Base-by-base conservation (phyloP, 2,329 filamentous ascomycete genomes). In the Iodosphaeria phyllophila region DNA sequence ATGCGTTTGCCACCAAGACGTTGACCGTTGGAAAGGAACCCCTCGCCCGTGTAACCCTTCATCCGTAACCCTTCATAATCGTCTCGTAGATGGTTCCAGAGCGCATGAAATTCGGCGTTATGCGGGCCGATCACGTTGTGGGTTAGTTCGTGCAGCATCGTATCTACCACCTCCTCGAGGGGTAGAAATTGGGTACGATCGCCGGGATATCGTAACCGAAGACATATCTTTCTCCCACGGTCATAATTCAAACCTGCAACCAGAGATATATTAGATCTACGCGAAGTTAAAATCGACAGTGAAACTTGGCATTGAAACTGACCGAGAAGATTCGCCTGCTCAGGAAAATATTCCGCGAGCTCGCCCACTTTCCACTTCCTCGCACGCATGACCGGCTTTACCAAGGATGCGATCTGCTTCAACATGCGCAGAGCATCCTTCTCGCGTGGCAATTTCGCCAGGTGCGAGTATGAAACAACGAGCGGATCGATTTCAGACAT, bases 331-430 rank as follows among this genome's bases (percentile, higher is more conserved):
- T 76, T 77, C 16, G 56, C 50, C 37, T 89, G 63, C 8, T 68
- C 57, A 1, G 86, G 86, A 31, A 79, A 77, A 50, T 95, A 92
- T 46, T 95, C 86, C 24, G 73, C 70, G 10, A 95, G 61, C 23
- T 77, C 67, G 15, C 64, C 61, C 17, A 95, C 79, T 32, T 59
- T 74, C 79, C 83, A 95, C 28, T 62, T 62, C 21, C 79, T 69
- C 23, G 80, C 80, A 34, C 82, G 65, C 84, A 95, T 95, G 33
- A 95, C 79, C 11, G 86, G 86, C 47, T 92, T 93, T 32, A 93
- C 84, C 29, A 91, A 52, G 14, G 83, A 92, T 3, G 82, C 82
- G 20, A 91, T 63, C 48, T 77, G 84, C 39, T 72, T 76, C 13
- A 95, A 60, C 29, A 66, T 68, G 18, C 66, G 50, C 11, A 67